phyloP scores from a whole-genome alignment of 805 yeast species.

The Schizosaccharomyces lindneri region DNA sequence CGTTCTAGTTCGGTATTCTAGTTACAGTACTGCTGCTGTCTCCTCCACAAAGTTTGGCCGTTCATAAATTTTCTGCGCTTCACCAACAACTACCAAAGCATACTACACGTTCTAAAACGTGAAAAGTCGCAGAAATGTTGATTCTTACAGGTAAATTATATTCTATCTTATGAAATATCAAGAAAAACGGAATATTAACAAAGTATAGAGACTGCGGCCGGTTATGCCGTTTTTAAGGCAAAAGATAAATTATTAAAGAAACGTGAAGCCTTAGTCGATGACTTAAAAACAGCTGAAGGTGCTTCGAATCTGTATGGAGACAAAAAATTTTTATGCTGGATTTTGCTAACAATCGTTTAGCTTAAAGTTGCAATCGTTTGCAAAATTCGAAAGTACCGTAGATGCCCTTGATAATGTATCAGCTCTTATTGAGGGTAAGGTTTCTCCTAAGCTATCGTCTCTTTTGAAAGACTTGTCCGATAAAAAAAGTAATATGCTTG shows the following conservation, averaged over 20 bases:
- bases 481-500: conserved; percentile 52
- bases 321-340: neutral
- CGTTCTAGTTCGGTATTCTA: too few relatives aligned
- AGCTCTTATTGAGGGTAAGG: conserved; percentile 79
- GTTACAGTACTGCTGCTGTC: conserved; percentile 21
- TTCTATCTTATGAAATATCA: neutral
- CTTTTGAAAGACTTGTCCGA: conserved; percentile 51
- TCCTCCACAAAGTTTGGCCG: too few relatives aligned
- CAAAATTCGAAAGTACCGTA: conserved; percentile 83
- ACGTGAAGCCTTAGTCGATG: conserved; percentile 27
- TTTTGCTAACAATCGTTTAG: neutral
- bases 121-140: neutral
- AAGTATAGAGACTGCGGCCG: conserved; percentile 70
- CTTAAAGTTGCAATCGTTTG: conserved; percentile 84
- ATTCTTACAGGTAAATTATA: neutral
- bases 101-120: neutral
- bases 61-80: neutral
- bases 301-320: conserved; percentile 23
- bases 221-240: conserved; percentile 76
- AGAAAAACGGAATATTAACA: too few relatives aligned
- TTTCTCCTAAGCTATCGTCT: conserved; percentile 56
- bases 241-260: conserved; percentile 3
- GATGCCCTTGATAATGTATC: conserved; percentile 89
- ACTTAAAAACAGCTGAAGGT: conserved; percentile 58
- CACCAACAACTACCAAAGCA: neutral